These are phyloP conservation scores for Aspergillus viridinutans DNA, from an alignment of 2,329 filamentous ascomycete genomes.

Conservation along the genomic window DNA sequence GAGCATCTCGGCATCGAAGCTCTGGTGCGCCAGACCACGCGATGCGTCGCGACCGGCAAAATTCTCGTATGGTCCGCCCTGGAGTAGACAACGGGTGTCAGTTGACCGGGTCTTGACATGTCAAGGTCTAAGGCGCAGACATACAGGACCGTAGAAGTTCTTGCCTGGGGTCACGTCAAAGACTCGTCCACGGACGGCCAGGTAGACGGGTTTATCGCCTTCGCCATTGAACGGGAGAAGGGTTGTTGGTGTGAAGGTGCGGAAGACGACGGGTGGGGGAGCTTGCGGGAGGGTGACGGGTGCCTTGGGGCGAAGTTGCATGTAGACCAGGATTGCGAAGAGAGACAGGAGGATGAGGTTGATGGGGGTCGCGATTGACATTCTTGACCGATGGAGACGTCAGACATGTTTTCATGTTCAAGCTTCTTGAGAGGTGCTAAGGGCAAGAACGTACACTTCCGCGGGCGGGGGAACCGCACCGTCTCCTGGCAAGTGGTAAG, in stretches of 20 bases:
- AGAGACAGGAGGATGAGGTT: constrained; percentile 59
- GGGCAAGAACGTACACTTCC: constrained; percentile 28
- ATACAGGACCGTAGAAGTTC: constrained; percentile 85
- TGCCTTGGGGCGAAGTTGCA: constrained; percentile 54
- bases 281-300: constrained; percentile 50
- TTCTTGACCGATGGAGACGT: constrained; percentile 33
- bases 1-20: constrained; percentile 93
- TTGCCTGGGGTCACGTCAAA: constrained; percentile 85
- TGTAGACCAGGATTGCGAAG: constrained; percentile 54
- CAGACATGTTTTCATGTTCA: constrained; percentile 1
- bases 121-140: constrained; percentile 3
- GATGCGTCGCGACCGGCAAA: constrained; percentile 92
- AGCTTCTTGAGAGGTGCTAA: background rate
- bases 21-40: constrained; percentile 80
- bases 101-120: background rate
- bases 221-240: constrained; percentile 83
- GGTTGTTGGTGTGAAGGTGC: constrained; percentile 76
- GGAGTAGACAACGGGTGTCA: constrained; percentile 2
- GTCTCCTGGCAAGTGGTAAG: constrained; percentile 17
- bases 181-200: constrained; percentile 84
- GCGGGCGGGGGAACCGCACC: constrained; percentile 25
- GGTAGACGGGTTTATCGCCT: constrained; percentile 70
- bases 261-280: constrained; percentile 71
- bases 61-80: constrained; percentile 87
- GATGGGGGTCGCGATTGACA: constrained; percentile 55